Base-by-base conservation (phyloP, 805 yeast species). In the Ogataea pilisensis region DNA sequence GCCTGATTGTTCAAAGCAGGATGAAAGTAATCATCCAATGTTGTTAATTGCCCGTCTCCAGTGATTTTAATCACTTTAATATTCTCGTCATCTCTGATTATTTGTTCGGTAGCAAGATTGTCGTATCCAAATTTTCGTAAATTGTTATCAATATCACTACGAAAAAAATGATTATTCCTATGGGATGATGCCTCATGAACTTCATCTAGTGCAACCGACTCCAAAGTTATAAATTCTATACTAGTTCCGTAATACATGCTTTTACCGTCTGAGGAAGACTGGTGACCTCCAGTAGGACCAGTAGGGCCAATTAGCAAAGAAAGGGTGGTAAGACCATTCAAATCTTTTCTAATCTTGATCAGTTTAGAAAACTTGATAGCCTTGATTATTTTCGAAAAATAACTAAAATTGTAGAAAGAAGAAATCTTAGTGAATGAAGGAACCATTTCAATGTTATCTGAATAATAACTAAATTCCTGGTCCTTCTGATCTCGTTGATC, bases 341-440 rank as follows among this genome's bases (percentile, higher is more conserved):
- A 51, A 57, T 80, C 87, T 58, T 73, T 72, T 39, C 83, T 63
- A 8, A 82, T 61, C 43, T 79, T 66, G 16, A 80, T 74, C 37
- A 73, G 67, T 33, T 72, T 70, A 1, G 86, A 75, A 18, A 75
- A 57, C 35, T 61, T 68, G 6, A 74, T 62, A 12, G 82, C 75
- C 38, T 66, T 72, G 22, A 74, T 51, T 13, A 76, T 65, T 51
- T 72, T 74, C 39, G 69, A 65, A 42, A 81, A 66, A 21, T 70
- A 57, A 1, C 55, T 55, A 50, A 76, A 80, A 44, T 72, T 75
- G 56, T 76, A 82, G 45, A 66, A 67, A 4, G 77, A 70, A 3
- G 76, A 61, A 14, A 72, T 57, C 6, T 65, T 45, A 29, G 60
- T 42, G 35, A 46, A 43, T 18, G 53, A 48, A 7, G 58, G 54